Percentiles rank a stretch among this genome's conserved stretches.
Evolutionary conservation across 768 basidiomycete genomes (phyloP).

Genomic region (Agaricus subrufescens): DNA sequence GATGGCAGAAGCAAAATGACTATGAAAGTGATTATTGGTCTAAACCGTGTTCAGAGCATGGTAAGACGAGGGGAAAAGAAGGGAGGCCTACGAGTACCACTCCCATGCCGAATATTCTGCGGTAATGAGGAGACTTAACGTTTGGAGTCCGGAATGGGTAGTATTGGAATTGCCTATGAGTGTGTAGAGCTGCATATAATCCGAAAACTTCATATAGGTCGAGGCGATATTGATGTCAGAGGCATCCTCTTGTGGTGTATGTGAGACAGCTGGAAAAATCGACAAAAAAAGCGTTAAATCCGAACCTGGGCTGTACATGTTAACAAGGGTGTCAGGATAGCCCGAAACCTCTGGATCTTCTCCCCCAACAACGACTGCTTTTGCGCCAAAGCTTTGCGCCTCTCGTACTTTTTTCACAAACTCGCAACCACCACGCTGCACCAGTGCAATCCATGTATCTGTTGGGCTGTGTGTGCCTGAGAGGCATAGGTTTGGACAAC

Average conservation of each 20-base stretch:
- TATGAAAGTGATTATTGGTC: slow-evolving; percentile 82
- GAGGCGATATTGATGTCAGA: slow-evolving; percentile 81
- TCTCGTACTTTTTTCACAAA: slow-evolving; percentile 86
- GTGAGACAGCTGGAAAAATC: slow-evolving; percentile 9
- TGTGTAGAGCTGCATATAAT: slow-evolving; percentile 66
- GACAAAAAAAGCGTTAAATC: slow-evolving; percentile 9
- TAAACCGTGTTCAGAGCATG: slow-evolving; percentile 23
- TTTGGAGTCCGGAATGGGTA: slow-evolving; percentile 71
- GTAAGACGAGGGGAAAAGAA: slow-evolving; percentile 5
- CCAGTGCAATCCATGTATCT: slow-evolving; percentile 86
- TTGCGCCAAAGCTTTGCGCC: slow-evolving; percentile 72
- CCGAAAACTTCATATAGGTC: slow-evolving; percentile 83
- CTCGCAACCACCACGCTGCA: slow-evolving; percentile 85
- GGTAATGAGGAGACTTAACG: slow-evolving; percentile 71
- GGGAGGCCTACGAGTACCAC: slow-evolving; percentile 77
- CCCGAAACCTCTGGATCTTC: slow-evolving; percentile 60
- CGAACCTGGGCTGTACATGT: slow-evolving; percentile 90
- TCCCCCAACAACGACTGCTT: slow-evolving; percentile 90
- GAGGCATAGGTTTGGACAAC: slow-evolving; percentile 67
- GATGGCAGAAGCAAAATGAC: slow-evolving; percentile 89
- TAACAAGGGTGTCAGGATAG: slow-evolving; percentile 72
- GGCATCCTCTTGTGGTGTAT: slow-evolving; percentile 58
- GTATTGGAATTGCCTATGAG: slow-evolving; percentile 73
- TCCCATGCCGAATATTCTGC: slow-evolving; percentile 84
- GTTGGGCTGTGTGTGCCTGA: slow-evolving; percentile 51